Conservation (phyloP, 805 yeast genomes). For the Teunomyces barrocoloradensis region DNA sequence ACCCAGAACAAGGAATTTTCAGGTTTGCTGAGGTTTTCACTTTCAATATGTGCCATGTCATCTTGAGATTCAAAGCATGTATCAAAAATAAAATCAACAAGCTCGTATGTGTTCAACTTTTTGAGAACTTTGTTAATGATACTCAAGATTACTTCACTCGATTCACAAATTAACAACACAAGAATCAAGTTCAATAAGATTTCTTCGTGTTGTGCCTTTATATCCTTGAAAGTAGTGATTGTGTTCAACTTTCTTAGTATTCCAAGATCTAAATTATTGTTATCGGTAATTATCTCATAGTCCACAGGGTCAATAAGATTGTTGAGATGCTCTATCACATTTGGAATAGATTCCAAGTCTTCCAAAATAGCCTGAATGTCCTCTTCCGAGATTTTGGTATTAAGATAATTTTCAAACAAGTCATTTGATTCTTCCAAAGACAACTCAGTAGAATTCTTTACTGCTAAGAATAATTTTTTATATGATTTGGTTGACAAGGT, state of each 20-base stretch:
- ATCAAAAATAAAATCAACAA: slow-evolving; percentile 24
- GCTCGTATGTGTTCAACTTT: slow-evolving; percentile 24
- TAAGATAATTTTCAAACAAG: slow-evolving; percentile 22
- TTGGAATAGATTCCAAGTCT: slow-evolving; percentile 25
- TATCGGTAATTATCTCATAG: slow-evolving; percentile 7
- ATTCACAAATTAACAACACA: slow-evolving; percentile 33
- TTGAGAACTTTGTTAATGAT: slow-evolving; percentile 22
- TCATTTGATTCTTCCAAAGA: slow-evolving; percentile 16
- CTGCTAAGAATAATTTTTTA: slow-evolving; percentile 19
- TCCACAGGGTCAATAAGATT: slow-evolving; percentile 16
- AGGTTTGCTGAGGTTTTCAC: slow-evolving; percentile 10
- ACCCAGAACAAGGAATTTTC: slow-evolving; percentile 33
- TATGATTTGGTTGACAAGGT: slow-evolving; percentile 31
- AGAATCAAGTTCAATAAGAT: slow-evolving; percentile 28
- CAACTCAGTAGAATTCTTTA: slow-evolving; percentile 12
- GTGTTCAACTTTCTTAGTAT: slow-evolving; percentile 23
- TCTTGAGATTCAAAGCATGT: slow-evolving; percentile 19
- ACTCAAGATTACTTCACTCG: slow-evolving; percentile 23
- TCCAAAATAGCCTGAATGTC: slow-evolving; percentile 20
- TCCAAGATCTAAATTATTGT: slow-evolving; percentile 12
- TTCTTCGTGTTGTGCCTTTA: slow-evolving; percentile 26
- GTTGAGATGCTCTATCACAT: slow-evolving; percentile 21
- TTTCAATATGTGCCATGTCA: slow-evolving; percentile 14
- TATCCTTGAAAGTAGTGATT: slow-evolving; percentile 25
- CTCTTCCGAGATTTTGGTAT: slow-evolving; percentile 23